Evolutionary conservation across 129 eudicot species (phyloP), one percentile per base, ranked within the genome.

Genomic region (Flaveria sonorensis): DNA sequence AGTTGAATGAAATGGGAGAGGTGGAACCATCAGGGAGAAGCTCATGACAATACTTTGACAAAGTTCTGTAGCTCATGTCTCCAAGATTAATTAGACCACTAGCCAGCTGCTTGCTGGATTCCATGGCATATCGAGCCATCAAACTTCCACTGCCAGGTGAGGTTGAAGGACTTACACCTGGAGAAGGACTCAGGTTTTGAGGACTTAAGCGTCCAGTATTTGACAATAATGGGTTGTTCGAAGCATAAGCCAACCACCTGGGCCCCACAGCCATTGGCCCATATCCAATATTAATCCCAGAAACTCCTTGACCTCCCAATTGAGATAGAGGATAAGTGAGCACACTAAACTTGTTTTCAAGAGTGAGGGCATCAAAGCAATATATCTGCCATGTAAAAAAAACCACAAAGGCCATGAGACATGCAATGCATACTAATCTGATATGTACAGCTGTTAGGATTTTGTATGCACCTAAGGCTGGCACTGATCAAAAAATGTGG

Each of bases 211-310:
- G 86, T 10, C 99, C 96, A 15, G 91, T 91, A 75, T 86, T 89
- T 68, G 90, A 81, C 20, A 81, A 51, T 80, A 89, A 75, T 20
- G 96, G 97, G 45, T 90, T 86, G 77, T 89, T 91, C 40, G 97
- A 90, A 80, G 97, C 88, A 86, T 95, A 95, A 15, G 99, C 97
- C 84, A 95, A 81, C 99, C 99, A 95, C 80, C 99, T 84, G 14
- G 96, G 87, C 32, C 97, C 99, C 66, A 95, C 93, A 62, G 89
- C 91, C 97, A 95, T 91, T 45, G 99, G 97, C 67, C 99, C 99
- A 74, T 89, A 95, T 3, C 97, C 99, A 43, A 89, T 88, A 73
- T 86, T 89, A 19, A 91, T 81, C 68, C 93, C 97, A 69, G 74
- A 71, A 10, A 71, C 60, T 74, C 96, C 97, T 83, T 83, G 93